phyloP scores from a whole-genome alignment of 768 basidiomycete species.

The Solioccasus polychromus region DNA sequence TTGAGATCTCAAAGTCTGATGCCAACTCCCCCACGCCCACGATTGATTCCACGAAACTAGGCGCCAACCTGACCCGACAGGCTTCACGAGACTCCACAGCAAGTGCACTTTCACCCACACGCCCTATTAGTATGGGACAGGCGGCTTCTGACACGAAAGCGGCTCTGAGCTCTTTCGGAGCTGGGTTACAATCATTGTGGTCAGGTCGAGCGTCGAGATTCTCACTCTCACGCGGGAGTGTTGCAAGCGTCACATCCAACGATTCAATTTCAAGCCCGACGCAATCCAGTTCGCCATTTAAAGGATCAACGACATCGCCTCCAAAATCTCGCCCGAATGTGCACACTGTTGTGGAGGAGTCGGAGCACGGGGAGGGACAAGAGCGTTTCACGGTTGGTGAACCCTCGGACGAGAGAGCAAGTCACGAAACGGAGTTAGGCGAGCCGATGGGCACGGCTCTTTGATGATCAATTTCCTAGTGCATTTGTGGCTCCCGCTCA shows the following conservation, averaged over 20 bases:
- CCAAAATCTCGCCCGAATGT: constrained; percentile 16
- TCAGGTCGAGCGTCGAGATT: constrained; percentile 38
- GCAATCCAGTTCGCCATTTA: constrained; percentile 2
- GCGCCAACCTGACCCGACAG: constrained; percentile 15
- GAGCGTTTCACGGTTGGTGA: constrained; percentile 7
- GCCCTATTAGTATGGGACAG: constrained; percentile 29
- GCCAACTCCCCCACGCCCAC: constrained; percentile 11
- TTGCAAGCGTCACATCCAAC: constrained; percentile 23
- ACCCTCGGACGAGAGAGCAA: constrained; percentile 3
- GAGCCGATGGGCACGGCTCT: constrained; percentile 30
- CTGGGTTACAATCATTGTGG: constrained; percentile 49
- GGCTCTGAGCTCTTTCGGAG: constrained; percentile 39
- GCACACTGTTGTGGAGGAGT: constrained; percentile 25
- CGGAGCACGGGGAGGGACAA: constrained; percentile 20
- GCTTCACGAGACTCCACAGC: constrained; percentile 27
- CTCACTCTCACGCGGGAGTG: constrained; percentile 32
- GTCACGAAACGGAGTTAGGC: constrained; percentile 13
- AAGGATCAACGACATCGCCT: constrained; percentile 11
- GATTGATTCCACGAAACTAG: constrained; percentile 15
- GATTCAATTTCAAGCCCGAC: constrained; percentile 20
- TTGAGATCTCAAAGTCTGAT: constrained; percentile 32
- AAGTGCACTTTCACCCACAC: constrained; percentile 10
- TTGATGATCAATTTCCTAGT: constrained; percentile 17
- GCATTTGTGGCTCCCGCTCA: too few relatives aligned
- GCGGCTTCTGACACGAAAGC: constrained; percentile 35